A percentile compares a stretch with the other conserved stretches of the same genome.
These are phyloP conservation scores for Hypoxylon rubiginosum DNA, from an alignment of 2,329 filamentous ascomycete species.

Conservation along the genomic window DNA sequence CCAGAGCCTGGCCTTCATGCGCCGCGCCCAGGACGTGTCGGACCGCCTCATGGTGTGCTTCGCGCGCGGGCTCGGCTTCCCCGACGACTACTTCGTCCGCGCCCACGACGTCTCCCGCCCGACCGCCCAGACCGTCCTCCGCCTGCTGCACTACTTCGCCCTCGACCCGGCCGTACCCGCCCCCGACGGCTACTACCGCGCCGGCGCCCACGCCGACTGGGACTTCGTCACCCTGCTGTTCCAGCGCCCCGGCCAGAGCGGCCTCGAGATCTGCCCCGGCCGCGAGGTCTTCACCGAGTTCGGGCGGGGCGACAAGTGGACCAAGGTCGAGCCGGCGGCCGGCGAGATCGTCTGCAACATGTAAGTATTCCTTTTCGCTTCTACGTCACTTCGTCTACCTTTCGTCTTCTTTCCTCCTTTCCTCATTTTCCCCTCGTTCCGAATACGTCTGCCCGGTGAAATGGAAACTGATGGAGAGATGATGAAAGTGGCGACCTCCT, in stretches of 20 bases:
- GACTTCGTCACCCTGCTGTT: constrained; percentile 73
- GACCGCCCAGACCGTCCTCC: constrained; percentile 67
- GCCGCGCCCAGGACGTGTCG: constrained; percentile 64
- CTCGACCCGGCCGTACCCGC: constrained; percentile 55
- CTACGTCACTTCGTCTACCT: background rate
- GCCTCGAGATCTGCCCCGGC: constrained; percentile 75
- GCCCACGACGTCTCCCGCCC: constrained; percentile 64
- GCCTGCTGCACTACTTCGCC: constrained; percentile 70
- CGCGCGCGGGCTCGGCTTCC: constrained; percentile 68
- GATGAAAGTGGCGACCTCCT: constrained; percentile 67
- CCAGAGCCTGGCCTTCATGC: constrained; percentile 66
- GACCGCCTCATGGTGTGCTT: constrained; percentile 71
- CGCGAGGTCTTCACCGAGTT: constrained; percentile 71
- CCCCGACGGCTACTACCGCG: constrained; percentile 66
- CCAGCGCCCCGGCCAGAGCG: constrained; percentile 70
- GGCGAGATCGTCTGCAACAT: constrained; percentile 75
- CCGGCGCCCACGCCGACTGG: constrained; percentile 75
- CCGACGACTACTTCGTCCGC: constrained; percentile 68
- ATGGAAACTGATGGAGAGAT: constrained; percentile 7
- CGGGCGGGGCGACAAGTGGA: constrained; percentile 72
- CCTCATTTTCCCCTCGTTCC: background rate
- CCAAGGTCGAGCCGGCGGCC: constrained; percentile 67
- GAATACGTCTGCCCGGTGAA: background rate
- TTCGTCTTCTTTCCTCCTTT: background rate
- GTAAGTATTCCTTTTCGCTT: constrained; percentile 37